Evolutionary conservation across 2,329 filamentous ascomycete genomes (phyloP), one percentile per base, ranked within the genome.

Genomic region (Neofusicoccum parvum): DNA sequence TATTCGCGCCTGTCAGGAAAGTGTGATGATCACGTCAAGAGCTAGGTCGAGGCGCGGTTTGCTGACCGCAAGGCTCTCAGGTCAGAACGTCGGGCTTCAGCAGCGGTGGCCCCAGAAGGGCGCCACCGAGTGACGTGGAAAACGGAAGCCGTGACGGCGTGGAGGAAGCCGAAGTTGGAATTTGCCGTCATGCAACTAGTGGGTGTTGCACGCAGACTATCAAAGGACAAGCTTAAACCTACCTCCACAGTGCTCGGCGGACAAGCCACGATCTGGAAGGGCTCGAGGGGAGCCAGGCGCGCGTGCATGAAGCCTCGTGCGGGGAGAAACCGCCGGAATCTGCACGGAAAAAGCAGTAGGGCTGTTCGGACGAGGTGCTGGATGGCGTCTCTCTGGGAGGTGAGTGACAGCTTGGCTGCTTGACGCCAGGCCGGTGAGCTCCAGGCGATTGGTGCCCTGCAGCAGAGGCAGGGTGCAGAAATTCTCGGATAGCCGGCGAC

Each of bases 111-210:
- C 32, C 39, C 41, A 49, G 23, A n/a, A 11, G 23, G 56, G 10
- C 56, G 56, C 56, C 56, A 60, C 43, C 17, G 7, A n/a, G 53
- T 43, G 53, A 45, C 41, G 27, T 36, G 54, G 54, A 37, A 14
- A 14, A 12, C 15, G 27, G 41, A 20, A n/a, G 7, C 10, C n/a
- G 14, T 37, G 54, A 36, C 7, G 15, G 54, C 9, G 41, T n/a
- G 41, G 36, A 46, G n/a, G 27, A 34, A 48, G 41, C 32, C 32
- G 43, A 48, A 23, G 41, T 46, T 46, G 54, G 54, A 36, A 59
- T 23, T 36, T 34, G 54, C 23, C 54, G 54, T 20, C 5, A 59
- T 59, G 54, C 43, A 46, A 36, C 54, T 36, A 45, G 36, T 2
- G 7, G 36, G 14, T 27, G 36, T 27, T 41, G 51, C 51, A 41